These are phyloP conservation scores for Cantharellus cinnabarinus DNA, from an alignment of 768 basidiomycete genomes.

Conservation along the genomic window DNA sequence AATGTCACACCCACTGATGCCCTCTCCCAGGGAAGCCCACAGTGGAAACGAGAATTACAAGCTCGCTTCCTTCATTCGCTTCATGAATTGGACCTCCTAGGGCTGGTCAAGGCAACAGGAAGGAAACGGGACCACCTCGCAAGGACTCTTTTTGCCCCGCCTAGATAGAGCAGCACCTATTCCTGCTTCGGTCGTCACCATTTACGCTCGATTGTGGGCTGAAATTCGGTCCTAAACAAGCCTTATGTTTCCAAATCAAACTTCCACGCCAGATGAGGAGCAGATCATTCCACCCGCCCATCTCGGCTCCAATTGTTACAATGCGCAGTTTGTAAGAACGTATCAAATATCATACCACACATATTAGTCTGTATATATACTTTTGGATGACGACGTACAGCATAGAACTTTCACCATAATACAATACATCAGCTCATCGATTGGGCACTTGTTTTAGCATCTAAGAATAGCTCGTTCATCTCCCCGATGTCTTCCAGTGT, in stretches of 20 bases:
- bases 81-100: slow-evolving; percentile 66
- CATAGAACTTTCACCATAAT: too few species aligned
- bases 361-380: too few species aligned
- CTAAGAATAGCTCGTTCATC: slow-evolving; percentile 88
- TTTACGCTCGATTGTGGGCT: too few species aligned
- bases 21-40: slow-evolving; percentile 2
- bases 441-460: slow-evolving; percentile 46
- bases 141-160: slow-evolving; percentile 38
- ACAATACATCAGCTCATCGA: not conserved
- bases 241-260: too few species aligned
- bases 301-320: too few species aligned
- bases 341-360: too few species aligned
- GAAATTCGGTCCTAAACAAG: too few species aligned
- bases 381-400: too few species aligned
- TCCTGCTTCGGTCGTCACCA: too few species aligned
- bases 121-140: slow-evolving; percentile 60
- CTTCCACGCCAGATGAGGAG: too few species aligned
- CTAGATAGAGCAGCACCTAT: not conserved
- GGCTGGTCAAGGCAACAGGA: slow-evolving; percentile 60
- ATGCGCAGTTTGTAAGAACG: too few species aligned
- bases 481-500: slow-evolving; percentile 76
- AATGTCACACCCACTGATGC: slow-evolving; percentile 12
- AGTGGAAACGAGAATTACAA: slow-evolving; percentile 29
- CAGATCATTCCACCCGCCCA: too few species aligned
- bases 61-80: slow-evolving; percentile 60